Evolutionary conservation across 108 stramenopile species (phyloP).

Genomic region (Nitzschia sp.): DNA sequence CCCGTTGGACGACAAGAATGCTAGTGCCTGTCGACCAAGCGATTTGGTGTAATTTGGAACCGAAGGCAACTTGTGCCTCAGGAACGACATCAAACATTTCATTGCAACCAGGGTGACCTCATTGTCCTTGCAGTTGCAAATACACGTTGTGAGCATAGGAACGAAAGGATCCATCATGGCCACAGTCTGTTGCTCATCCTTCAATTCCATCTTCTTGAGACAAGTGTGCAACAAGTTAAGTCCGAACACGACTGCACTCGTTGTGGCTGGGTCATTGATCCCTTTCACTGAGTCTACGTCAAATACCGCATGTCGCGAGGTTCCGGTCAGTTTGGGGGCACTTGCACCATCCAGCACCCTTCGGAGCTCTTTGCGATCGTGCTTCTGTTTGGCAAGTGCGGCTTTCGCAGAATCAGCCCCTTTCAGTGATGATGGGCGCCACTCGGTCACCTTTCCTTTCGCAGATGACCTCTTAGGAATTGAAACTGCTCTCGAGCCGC

Average conservation of each 20-base stretch:
- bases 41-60: constrained; percentile 53
- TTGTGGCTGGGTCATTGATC: constrained; percentile 72
- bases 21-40: constrained; percentile 70
- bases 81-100: constrained; percentile 73
- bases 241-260: constrained; percentile 82
- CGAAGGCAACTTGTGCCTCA: constrained; percentile 79
- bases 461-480: constrained; percentile 7
- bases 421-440: constrained; percentile 70
- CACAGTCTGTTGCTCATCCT: constrained; percentile 35
- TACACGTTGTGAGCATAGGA: constrained; percentile 72
- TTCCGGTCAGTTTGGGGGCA: constrained; percentile 87
- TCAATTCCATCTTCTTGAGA: constrained; percentile 66
- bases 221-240: constrained; percentile 74
- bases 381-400: constrained; percentile 55
- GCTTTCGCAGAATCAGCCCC: constrained; percentile 39
- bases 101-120: constrained; percentile 78
- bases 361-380: constrained; percentile 37
- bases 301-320: constrained; percentile 45
- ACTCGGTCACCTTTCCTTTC: constrained; percentile 57
- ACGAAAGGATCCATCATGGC: constrained; percentile 85
- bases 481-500: constrained; percentile 27
- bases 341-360: constrained; percentile 72
- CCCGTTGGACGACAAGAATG: constrained; percentile 61
- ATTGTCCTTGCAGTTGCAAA: constrained; percentile 66
- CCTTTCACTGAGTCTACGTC: constrained; percentile 5